These are phyloP conservation scores for Lonicera japonica DNA, from an alignment of 129 eudicot genomes.

Conservation along the genomic window DNA sequence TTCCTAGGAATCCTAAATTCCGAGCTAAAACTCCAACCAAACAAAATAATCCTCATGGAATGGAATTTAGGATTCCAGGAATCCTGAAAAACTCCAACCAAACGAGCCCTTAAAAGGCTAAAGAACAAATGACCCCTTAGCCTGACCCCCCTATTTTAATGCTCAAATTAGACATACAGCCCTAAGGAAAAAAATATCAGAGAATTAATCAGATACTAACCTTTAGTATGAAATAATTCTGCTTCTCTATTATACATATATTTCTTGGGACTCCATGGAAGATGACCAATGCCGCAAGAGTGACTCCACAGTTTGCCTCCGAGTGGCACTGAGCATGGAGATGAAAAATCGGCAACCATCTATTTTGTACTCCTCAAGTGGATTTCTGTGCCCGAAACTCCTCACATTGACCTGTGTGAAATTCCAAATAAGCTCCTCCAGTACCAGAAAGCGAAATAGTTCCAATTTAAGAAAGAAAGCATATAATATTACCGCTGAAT, in stretches of 20 bases:
- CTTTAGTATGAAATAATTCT: no score
- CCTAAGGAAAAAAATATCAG: no score
- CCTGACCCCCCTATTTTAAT: no score
- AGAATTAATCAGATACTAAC: no score
- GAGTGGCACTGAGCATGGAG: constrained; percentile 85
- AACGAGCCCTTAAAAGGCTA: no score
- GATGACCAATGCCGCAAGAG: constrained; percentile 80
- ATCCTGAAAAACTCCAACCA: no score
- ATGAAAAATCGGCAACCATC: constrained; percentile 96
- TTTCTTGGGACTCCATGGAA: constrained; percentile 70
- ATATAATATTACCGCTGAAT: constrained; percentile 64
- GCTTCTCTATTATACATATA: constrained; percentile 19
- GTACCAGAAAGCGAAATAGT: background rate
- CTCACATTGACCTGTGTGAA: constrained; percentile 77
- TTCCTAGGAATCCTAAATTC: no score
- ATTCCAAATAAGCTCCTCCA: background rate
- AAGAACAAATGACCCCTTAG: no score
- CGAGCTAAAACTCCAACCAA: no score
- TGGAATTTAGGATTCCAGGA: no score
- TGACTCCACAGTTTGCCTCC: constrained; percentile 82
- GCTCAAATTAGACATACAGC: no score
- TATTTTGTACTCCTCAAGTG: constrained; percentile 94
- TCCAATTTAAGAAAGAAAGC: background rate
- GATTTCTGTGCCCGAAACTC: constrained; percentile 96
- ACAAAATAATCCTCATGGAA: no score